Percentiles rank a stretch among this genome's conserved stretches.
These are phyloP conservation scores for Microbotryomycetes sp. DNA, from an alignment of 1,284 basidiomycete species.

Conservation along the genomic window DNA sequence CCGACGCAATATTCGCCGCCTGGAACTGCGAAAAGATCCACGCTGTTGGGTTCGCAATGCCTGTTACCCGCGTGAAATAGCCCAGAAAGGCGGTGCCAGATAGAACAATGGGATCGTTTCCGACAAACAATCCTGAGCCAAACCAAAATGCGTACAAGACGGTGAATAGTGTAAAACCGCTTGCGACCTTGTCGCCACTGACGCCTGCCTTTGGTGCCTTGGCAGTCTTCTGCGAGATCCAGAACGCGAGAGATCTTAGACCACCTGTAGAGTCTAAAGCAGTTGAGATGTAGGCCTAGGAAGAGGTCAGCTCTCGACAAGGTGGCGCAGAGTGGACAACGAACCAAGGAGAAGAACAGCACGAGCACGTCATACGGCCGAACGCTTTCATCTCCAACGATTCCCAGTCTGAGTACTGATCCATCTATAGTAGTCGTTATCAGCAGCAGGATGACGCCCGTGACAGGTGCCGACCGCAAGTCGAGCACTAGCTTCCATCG, in stretches of 20 bases:
- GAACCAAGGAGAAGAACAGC: slow-evolving; percentile 75
- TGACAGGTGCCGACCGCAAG: slow-evolving; percentile 61
- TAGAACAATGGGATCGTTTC: slow-evolving; percentile 55
- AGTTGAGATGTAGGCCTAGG: slow-evolving; percentile 81
- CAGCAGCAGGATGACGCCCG: slow-evolving; percentile 70
- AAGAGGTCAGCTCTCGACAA: neutral
- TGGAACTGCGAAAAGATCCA: slow-evolving; percentile 65
- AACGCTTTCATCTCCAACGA: slow-evolving; percentile 62
- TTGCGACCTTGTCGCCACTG: slow-evolving; percentile 23
- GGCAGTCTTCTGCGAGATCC: slow-evolving; percentile 71
- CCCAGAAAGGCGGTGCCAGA: slow-evolving; percentile 66
- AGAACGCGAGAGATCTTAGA: slow-evolving; percentile 76
- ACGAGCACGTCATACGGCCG: slow-evolving; percentile 90
- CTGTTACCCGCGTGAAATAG: slow-evolving; percentile 70
- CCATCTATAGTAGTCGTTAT: slow-evolving; percentile 65
- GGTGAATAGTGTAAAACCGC: slow-evolving; percentile 58
- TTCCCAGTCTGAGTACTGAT: slow-evolving; percentile 57
- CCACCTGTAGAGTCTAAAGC: slow-evolving; percentile 85
- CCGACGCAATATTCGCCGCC: slow-evolving; percentile 65
- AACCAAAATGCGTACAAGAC: slow-evolving; percentile 77
- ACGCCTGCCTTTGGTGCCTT: slow-evolving; percentile 42
- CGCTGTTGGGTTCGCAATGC: slow-evolving; percentile 51
- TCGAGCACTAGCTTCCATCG: slow-evolving; percentile 51
- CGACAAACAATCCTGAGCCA: slow-evolving; percentile 66
- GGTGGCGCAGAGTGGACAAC: neutral